Percentiles rank a stretch among this genome's conserved stretches.
phyloP scores from a whole-genome alignment of 768 basidiomycete genomes.

The Leccinum variicolor region DNA sequence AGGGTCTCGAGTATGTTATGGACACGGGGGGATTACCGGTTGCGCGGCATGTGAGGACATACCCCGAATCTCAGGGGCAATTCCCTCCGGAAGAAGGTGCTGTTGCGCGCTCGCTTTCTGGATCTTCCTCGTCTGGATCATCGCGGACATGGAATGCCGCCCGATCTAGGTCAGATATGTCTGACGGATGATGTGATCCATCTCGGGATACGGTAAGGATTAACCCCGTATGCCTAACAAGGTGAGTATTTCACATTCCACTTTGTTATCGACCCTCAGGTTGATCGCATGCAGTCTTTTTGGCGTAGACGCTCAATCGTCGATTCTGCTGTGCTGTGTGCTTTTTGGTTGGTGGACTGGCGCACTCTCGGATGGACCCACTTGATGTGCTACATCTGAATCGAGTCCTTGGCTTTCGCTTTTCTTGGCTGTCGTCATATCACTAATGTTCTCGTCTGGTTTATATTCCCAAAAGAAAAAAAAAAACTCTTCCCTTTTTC shows the following conservation, averaged over 20 bases:
- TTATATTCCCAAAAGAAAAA: not conserved
- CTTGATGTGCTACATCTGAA: not conserved
- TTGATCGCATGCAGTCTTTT: not conserved
- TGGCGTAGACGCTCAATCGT: not conserved
- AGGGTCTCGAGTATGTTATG: conserved; percentile 14
- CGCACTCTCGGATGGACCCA: not conserved
- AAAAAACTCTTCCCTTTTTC: not conserved
- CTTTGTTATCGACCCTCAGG: not conserved
- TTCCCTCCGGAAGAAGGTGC: not conserved
- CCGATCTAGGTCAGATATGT: conserved; percentile 7
- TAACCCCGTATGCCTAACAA: not conserved
- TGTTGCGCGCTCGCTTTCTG: conserved; percentile 1
- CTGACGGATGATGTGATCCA: conserved; percentile 2
- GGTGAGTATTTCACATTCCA: not conserved
- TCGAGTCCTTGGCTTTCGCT: not conserved
- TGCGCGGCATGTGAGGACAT: conserved; percentile 5
- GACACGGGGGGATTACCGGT: conserved; percentile 7
- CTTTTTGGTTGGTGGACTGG: not conserved
- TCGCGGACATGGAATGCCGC: conserved; percentile 18
- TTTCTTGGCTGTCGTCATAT: not conserved
- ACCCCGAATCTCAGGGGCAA: conserved; percentile 3
- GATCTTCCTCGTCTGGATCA: conserved; percentile 17
- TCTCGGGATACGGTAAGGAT: not conserved
- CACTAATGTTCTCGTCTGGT: not conserved
- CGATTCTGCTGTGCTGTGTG: not conserved